A percentile compares a stretch with the other conserved stretches of the same genome.
These are phyloP conservation scores for Agrocybe pediades DNA, from an alignment of 768 basidiomycete species.

Conservation along the genomic window DNA sequence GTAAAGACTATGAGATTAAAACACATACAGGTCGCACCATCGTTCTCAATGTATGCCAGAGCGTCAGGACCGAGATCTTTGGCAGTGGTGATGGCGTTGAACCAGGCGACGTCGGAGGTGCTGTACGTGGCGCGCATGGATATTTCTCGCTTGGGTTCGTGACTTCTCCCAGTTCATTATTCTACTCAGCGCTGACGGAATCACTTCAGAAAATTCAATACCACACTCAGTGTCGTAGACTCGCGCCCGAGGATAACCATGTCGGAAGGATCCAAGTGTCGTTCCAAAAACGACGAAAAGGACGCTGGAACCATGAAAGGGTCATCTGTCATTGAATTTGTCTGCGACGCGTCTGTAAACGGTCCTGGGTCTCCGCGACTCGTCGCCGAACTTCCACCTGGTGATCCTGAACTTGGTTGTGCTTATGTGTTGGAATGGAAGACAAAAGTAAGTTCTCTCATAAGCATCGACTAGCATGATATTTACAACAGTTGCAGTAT, in stretches of 20 bases:
- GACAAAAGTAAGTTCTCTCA: conserved; percentile 58
- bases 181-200: neutral
- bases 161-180: too few relatives aligned
- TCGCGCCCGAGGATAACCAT: conserved; percentile 58
- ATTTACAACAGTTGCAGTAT: conserved; percentile 38
- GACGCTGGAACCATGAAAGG: conserved; percentile 40
- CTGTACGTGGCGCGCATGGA: conserved; percentile 60
- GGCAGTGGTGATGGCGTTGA: conserved; percentile 55
- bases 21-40: conserved; percentile 49
- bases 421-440: conserved; percentile 84
- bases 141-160: conserved; percentile 76
- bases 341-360: conserved; percentile 70
- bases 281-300: conserved; percentile 36
- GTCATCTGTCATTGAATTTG: conserved; percentile 73
- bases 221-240: conserved; percentile 56
- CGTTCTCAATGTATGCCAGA: conserved; percentile 66
- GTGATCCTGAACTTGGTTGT: conserved; percentile 66
- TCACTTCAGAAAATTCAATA: conserved; percentile 56
- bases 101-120: conserved; percentile 58
- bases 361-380: conserved; percentile 55
- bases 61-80: conserved; percentile 59
- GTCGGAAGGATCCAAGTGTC: conserved; percentile 67
- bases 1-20: conserved; percentile 63
- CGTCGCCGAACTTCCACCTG: conserved; percentile 68
- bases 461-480: neutral